Evolutionary conservation across 2,329 filamentous ascomycete species (phyloP).

Genomic region (Fusarium sp.): DNA sequence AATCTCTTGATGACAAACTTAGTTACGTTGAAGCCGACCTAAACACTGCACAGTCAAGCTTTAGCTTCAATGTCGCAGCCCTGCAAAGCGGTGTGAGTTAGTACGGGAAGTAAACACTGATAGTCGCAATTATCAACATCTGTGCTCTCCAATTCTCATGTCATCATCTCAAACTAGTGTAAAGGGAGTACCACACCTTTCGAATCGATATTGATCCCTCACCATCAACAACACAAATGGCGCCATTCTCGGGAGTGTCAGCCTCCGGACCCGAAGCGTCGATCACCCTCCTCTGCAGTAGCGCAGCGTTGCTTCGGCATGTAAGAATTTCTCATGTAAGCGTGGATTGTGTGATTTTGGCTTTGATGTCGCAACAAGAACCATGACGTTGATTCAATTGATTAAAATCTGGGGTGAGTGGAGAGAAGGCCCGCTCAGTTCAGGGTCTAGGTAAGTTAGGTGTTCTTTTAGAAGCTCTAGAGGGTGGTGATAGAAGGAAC

Average conservation of each 20-base stretch:
- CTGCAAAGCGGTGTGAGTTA: neutral
- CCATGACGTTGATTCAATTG: conserved; percentile 35
- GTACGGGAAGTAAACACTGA: too few relatives aligned
- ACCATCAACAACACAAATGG: neutral
- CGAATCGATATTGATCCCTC: neutral
- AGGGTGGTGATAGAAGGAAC: conserved; percentile 32
- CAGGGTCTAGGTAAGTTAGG: conserved; percentile 12
- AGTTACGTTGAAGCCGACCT: neutral
- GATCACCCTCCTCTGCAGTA: conserved; percentile 35
- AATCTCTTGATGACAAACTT: neutral
- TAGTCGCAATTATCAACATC: neutral
- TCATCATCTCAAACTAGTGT: neutral
- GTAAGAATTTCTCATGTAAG: conserved; percentile 15
- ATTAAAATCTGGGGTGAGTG: conserved; percentile 39
- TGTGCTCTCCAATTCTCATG: neutral
- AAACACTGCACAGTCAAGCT: neutral
- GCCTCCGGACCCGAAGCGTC: conserved; percentile 28
- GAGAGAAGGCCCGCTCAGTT: conserved; percentile 22
- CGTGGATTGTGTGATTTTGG: conserved; percentile 48
- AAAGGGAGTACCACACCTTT: neutral
- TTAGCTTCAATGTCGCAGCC: neutral
- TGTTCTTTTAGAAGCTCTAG: conserved; percentile 4
- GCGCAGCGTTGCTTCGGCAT: neutral
- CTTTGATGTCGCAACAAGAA: conserved; percentile 39
- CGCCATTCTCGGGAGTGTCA: conserved; percentile 28